Conservation (phyloP, 2,329 filamentous ascomycete genomes). For the Mariannaea elegans region DNA sequence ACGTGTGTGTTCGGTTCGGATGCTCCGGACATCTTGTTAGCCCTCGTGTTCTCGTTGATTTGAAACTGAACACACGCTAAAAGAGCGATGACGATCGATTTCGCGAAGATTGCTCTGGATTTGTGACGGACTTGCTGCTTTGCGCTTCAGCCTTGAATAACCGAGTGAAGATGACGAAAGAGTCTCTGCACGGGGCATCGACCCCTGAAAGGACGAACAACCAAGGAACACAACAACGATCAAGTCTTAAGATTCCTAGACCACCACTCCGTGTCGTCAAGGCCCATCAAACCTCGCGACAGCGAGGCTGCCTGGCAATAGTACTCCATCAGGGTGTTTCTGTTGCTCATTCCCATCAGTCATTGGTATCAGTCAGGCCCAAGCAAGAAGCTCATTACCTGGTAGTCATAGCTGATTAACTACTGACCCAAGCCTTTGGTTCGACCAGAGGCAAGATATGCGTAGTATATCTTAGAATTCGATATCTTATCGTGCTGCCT, state of each 20-base stretch:
- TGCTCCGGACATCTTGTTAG: background rate
- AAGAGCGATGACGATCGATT: conserved; percentile 7
- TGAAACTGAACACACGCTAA: background rate
- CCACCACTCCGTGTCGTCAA: conserved; percentile 9
- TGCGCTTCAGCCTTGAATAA: conserved; percentile 13
- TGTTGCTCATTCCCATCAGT: conserved; percentile 8
- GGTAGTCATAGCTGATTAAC: conserved; percentile 4
- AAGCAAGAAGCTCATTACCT: conserved; percentile 8
- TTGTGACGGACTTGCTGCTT: background rate
- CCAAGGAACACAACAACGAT: background rate
- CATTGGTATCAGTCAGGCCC: conserved; percentile 14
- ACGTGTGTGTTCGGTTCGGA: background rate
- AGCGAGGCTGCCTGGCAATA: background rate
- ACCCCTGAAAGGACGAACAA: background rate
- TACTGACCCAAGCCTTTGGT: background rate
- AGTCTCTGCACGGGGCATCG: conserved; percentile 1
- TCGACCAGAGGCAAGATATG: background rate
- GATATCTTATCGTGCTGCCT: background rate
- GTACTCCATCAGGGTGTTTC: too few relatives aligned
- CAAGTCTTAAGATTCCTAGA: background rate
- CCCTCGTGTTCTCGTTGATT: background rate
- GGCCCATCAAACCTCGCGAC: conserved; percentile 8
- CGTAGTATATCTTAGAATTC: background rate
- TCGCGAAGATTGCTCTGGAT: background rate
- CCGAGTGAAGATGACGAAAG: conserved; percentile 9